These are phyloP conservation scores for Oryza rufipogon DNA, from an alignment of 176 grass and related monocot species.

Conservation along the genomic window DNA sequence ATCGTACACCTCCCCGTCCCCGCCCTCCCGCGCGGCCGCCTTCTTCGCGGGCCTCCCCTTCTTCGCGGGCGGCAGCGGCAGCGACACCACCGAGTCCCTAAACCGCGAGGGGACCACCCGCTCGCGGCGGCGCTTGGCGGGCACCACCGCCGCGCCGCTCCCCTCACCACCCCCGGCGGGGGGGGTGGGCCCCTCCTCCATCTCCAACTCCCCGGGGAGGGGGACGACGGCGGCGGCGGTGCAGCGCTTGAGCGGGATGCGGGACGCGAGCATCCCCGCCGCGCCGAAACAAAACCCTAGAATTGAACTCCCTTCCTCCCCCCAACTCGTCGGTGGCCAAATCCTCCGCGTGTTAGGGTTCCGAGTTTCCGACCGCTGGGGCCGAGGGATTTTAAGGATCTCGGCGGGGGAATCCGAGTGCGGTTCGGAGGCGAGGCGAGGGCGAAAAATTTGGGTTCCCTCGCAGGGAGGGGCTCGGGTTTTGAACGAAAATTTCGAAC, in stretches of 20 bases:
- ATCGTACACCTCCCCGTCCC: constrained; percentile 38
- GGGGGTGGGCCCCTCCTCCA: not conserved
- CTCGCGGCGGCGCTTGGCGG: constrained; percentile 58
- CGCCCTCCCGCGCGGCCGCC: not conserved
- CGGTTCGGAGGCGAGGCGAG: not conserved
- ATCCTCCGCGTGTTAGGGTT: constrained; percentile 40
- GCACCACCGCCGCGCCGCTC: constrained; percentile 35
- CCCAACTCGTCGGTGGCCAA: constrained; percentile 19
- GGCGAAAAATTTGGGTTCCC: constrained; percentile 44
- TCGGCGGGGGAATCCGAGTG: constrained; percentile 9
- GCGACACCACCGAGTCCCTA: constrained; percentile 38
- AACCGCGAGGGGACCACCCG: constrained; percentile 62
- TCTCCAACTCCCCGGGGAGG: constrained; percentile 11
- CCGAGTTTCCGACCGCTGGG: constrained; percentile 30
- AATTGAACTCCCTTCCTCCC: not conserved
- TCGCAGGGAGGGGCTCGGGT: constrained; percentile 10
- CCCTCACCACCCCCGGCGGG: not conserved
- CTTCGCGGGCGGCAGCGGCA: constrained; percentile 11
- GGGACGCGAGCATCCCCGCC: constrained; percentile 43
- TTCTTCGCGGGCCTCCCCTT: constrained; percentile 25
- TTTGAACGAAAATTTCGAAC: constrained; percentile 56
- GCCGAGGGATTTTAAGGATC: constrained; percentile 34
- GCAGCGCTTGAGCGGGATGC: constrained; percentile 71
- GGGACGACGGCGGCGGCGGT: constrained; percentile 32
- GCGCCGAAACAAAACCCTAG: not conserved